These are phyloP conservation scores for Clavispora fructus DNA, from an alignment of 805 yeast genomes.

Conservation along the genomic window DNA sequence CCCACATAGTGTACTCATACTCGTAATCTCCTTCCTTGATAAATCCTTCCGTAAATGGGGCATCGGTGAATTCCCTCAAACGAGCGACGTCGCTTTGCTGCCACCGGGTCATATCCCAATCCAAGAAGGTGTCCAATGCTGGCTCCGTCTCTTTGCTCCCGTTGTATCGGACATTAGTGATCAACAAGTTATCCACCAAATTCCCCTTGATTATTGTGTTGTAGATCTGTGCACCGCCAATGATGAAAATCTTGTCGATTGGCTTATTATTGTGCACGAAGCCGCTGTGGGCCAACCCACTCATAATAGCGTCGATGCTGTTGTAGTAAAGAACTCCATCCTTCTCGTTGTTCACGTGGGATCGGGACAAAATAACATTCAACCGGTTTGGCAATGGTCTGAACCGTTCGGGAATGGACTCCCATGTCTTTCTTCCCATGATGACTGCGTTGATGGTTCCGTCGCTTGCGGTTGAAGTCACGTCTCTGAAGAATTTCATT, in stretches of 20 bases:
- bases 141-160: constrained; percentile 26
- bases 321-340: constrained; percentile 24
- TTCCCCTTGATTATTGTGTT: constrained; percentile 43
- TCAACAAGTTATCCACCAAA: constrained; percentile 49
- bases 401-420: constrained; percentile 79
- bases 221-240: constrained; percentile 92
- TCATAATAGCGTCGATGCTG: constrained; percentile 28
- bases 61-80: constrained; percentile 37
- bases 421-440: constrained; percentile 97
- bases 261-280: neutral
- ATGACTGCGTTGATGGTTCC: constrained; percentile 66
- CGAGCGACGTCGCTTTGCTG: constrained; percentile 24
- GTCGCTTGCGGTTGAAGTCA: constrained; percentile 47
- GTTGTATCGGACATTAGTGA: constrained; percentile 57
- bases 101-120: constrained; percentile 32
- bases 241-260: constrained; percentile 65
- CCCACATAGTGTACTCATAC: constrained; percentile 63
- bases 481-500: constrained; percentile 76
- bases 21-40: constrained; percentile 38
- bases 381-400: constrained; percentile 74
- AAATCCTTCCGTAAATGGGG: constrained; percentile 19
- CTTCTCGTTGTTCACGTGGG: constrained; percentile 16
- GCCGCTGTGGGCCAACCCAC: constrained; percentile 1
- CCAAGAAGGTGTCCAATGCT: constrained; percentile 69
- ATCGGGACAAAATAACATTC: constrained; percentile 71